Percentiles rank a stretch among this genome's conserved stretches.
These are phyloP conservation scores for Tilletia walkeri DNA, from an alignment of 1,284 basidiomycete genomes.

Conservation along the genomic window DNA sequence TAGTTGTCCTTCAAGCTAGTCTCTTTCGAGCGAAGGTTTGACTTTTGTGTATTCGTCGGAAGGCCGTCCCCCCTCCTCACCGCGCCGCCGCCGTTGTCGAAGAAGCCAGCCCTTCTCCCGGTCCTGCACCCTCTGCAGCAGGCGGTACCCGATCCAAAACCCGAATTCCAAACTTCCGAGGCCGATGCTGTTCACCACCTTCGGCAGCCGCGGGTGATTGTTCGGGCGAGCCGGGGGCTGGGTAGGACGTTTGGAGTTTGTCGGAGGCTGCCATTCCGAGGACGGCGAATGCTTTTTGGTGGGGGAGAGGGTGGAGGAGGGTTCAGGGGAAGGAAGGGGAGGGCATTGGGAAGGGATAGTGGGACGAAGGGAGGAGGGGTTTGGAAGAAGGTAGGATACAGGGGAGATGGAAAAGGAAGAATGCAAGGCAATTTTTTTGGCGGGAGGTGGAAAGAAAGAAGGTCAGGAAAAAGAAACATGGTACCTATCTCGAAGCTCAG, in stretches of 20 bases:
- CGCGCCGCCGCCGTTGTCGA: too few species aligned
- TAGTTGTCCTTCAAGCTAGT: too few species aligned
- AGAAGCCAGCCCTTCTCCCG: too few species aligned
- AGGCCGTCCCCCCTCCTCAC: too few species aligned
- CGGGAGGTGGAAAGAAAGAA: background rate
- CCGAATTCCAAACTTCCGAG: background rate
- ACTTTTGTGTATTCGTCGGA: too few species aligned
- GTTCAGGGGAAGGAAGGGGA: background rate
- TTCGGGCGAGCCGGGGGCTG: background rate
- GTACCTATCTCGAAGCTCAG: background rate
- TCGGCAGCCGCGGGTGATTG: background rate
- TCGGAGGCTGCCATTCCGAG: background rate
- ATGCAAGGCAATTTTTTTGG: background rate
- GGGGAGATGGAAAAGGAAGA: background rate
- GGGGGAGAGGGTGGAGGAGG: background rate
- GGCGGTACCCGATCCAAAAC: conserved; percentile 1
- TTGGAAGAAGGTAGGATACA: too few species aligned
- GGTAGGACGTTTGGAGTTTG: background rate
- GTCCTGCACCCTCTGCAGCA: background rate
- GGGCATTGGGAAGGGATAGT: too few species aligned
- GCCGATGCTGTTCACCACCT: background rate
- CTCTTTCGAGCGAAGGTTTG: too few species aligned
- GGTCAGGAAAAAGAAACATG: background rate
- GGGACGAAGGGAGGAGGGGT: too few species aligned
- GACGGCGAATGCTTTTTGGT: conserved; percentile 5